A percentile compares a stretch with the other conserved stretches of the same genome.
Evolutionary conservation across 2,329 filamentous ascomycete genomes (phyloP).

Genomic region (Neodidymelliopsis sp.): DNA sequence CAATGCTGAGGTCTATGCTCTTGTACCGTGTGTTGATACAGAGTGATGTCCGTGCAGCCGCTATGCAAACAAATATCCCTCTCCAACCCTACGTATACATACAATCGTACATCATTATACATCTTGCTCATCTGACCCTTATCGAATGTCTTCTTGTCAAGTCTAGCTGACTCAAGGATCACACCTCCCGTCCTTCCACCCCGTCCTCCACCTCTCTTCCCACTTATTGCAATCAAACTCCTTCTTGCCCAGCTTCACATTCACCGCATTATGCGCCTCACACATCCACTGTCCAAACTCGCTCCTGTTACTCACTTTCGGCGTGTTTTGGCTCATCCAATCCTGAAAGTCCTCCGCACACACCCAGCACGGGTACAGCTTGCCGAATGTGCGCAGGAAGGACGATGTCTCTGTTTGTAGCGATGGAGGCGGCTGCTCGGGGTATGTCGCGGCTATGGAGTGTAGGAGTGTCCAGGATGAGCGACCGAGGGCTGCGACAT

Average conservation of each 20-base stretch:
- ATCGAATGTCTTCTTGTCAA: neutral
- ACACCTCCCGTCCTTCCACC: constrained; percentile 77
- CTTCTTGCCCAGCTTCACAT: constrained; percentile 87
- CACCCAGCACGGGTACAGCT: constrained; percentile 93
- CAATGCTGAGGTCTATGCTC: constrained; percentile 19
- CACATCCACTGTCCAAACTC: constrained; percentile 86
- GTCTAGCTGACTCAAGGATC: constrained; percentile 62
- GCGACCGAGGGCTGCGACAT: constrained; percentile 86
- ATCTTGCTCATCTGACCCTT: neutral
- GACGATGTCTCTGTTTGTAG: constrained; percentile 79
- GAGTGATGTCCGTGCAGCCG: constrained; percentile 1
- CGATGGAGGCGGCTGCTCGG: constrained; percentile 67
- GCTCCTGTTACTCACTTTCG: constrained; percentile 64
- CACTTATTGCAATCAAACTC: constrained; percentile 88
- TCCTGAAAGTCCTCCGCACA: constrained; percentile 90
- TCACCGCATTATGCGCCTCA: constrained; percentile 86
- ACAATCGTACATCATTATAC: constrained; percentile 9
- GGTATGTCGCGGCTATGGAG: constrained; percentile 88
- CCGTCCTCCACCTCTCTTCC: constrained; percentile 94
- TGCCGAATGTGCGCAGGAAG: constrained; percentile 83
- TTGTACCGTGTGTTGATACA: constrained; percentile 2
- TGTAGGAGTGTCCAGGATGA: constrained; percentile 94
- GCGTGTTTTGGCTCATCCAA: constrained; percentile 78
- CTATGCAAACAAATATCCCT: neutral
- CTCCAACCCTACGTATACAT: no score